Evolutionary conservation across 1,284 basidiomycete genomes (phyloP).

Genomic region (Rhodofomes roseus): DNA sequence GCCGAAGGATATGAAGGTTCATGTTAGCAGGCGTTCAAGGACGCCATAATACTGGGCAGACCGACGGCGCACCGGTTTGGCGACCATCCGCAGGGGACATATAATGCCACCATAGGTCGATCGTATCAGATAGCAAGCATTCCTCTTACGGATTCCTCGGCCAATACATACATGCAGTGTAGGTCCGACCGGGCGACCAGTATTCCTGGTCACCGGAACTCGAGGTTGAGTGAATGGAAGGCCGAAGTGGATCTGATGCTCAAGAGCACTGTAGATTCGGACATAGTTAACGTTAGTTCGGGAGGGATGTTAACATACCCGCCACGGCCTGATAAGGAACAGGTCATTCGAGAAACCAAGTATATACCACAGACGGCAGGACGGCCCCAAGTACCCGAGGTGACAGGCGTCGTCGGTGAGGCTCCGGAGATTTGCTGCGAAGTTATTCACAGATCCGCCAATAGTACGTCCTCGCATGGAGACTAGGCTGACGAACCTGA

Average conservation of each 20-base stretch:
- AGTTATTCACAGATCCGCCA: neutral
- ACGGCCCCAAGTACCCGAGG: neutral
- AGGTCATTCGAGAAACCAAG: neutral
- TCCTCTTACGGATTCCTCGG: neutral
- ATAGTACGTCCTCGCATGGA: neutral
- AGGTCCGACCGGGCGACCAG: neutral
- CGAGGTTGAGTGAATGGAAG: neutral
- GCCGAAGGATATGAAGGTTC: neutral
- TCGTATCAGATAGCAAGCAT: neutral
- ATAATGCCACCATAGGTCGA: neutral
- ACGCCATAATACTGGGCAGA: neutral
- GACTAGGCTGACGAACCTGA: neutral
- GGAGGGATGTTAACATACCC: neutral
- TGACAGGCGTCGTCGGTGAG: neutral
- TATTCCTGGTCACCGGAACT: neutral
- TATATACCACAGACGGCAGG: neutral
- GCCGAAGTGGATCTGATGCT: neutral
- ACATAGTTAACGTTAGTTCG: neutral
- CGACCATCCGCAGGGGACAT: neutral
- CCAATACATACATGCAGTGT: neutral
- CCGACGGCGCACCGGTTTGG: neutral
- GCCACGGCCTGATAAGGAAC: neutral
- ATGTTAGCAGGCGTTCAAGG: neutral
- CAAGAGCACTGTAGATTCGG: neutral
- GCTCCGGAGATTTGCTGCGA: conserved; percentile 3